A percentile compares a stretch with the other conserved stretches of the same genome.
Conservation (phyloP, 176 grass and related monocot species). For the Zoysia pacifica region DNA sequence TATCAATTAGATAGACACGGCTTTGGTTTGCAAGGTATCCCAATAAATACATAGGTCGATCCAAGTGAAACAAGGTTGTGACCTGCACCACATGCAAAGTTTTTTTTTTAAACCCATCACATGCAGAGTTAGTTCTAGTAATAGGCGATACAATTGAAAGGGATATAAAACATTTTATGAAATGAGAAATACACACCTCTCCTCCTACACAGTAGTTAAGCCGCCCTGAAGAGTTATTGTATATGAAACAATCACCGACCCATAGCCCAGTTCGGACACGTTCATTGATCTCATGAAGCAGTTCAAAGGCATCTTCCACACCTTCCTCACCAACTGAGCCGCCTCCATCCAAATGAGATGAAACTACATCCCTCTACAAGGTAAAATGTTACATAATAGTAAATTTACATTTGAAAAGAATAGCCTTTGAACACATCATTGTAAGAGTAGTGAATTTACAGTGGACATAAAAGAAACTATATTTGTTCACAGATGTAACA, state of each 20-base stretch:
- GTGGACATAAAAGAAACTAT: too few species aligned
- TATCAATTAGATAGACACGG: conserved; percentile 72
- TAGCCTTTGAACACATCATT: too few species aligned
- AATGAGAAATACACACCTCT: conserved; percentile 37
- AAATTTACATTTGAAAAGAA: not conserved
- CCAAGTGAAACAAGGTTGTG: conserved; percentile 79
- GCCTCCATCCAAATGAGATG: conserved; percentile 57
- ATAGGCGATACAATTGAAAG: too few species aligned
- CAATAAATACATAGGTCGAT: conserved; percentile 71
- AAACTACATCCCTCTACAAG: conserved; percentile 67
- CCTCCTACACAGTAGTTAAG: conserved; percentile 76
- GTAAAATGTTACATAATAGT: conserved; percentile 7
- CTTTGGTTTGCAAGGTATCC: conserved; percentile 75
- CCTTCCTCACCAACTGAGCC: conserved; percentile 60
- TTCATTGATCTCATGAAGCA: conserved; percentile 73
- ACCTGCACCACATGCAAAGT: conserved; percentile 38
- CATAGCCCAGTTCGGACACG: conserved; percentile 74
- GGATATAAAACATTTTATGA: too few species aligned
- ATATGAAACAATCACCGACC: conserved; percentile 77
- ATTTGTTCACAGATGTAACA: too few species aligned
- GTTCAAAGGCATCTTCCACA: conserved; percentile 73
- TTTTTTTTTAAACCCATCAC: too few species aligned
- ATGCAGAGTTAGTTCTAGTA: too few species aligned
- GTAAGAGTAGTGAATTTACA: too few species aligned
- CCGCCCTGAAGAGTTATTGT: conserved; percentile 72